Evolutionary conservation across 1,284 basidiomycete genomes (phyloP).

Genomic region (Malassezia nana): DNA sequence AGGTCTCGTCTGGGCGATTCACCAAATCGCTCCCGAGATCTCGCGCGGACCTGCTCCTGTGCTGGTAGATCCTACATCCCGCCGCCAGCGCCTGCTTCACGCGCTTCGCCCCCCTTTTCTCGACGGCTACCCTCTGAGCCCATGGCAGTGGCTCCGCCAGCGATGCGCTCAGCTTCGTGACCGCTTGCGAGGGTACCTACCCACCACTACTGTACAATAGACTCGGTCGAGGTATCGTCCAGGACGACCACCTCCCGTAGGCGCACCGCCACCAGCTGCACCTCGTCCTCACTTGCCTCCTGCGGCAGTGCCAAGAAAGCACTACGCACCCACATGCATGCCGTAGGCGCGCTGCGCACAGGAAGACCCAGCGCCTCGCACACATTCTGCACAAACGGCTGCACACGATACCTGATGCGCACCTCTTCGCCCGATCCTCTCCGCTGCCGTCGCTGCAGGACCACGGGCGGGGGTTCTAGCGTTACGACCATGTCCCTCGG

Average conservation of each 20-base stretch:
- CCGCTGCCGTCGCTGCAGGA: not conserved
- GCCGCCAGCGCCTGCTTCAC: conserved; percentile 29
- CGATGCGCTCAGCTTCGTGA: conserved; percentile 21
- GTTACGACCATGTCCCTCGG: too few species aligned
- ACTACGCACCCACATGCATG: conserved; percentile 1
- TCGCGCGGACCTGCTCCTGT: conserved; percentile 15
- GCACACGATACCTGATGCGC: not conserved
- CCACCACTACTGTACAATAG: not conserved
- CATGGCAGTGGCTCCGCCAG: conserved; percentile 31
- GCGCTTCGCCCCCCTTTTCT: conserved; percentile 44
- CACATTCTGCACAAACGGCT: not conserved
- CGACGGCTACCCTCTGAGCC: conserved; percentile 38
- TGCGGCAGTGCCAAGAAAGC: conserved; percentile 1
- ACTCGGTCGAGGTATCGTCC: not conserved
- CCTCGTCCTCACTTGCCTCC: not conserved
- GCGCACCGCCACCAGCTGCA: not conserved
- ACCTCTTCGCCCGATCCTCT: not conserved
- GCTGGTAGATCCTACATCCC: conserved; percentile 18
- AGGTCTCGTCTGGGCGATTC: conserved; percentile 30
- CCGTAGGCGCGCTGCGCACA: not conserved
- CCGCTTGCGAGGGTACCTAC: too few species aligned
- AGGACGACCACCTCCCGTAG: not conserved
- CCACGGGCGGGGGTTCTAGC: too few species aligned
- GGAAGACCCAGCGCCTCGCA: not conserved
- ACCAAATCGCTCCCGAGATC: conserved; percentile 7